Percentiles rank a stretch among this genome's conserved stretches.
Conservation (phyloP, 2,329 filamentous ascomycete genomes). For the Sporothrix brasiliensis region DNA sequence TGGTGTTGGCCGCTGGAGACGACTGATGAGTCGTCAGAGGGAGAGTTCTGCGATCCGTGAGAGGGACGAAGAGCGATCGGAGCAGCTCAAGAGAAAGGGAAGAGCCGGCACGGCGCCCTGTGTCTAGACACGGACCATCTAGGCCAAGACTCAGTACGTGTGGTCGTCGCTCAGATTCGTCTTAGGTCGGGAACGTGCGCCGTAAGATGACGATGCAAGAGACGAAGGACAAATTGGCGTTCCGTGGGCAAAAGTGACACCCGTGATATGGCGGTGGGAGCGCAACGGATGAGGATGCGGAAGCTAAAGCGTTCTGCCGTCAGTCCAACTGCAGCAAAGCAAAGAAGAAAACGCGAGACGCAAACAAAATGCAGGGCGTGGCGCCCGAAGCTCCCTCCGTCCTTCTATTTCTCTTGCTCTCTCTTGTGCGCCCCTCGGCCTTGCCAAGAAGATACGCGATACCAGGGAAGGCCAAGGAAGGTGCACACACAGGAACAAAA, state of each 20-base stretch:
- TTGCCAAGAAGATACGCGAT: conserved; percentile 1
- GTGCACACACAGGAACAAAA: conserved; percentile 19
- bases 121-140: conserved; percentile 25
- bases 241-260: neutral
- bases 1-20: neutral
- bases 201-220: neutral
- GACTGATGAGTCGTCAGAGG: neutral
- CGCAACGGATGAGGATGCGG: conserved; percentile 5
- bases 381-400: neutral
- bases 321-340: conserved; percentile 11
- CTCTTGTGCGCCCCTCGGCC: conserved; percentile 1
- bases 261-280: conserved; percentile 8
- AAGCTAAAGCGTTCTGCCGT: conserved; percentile 3
- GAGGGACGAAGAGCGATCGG: neutral
- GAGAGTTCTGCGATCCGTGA: neutral
- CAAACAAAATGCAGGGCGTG: conserved; percentile 2
- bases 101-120: conserved; percentile 21
- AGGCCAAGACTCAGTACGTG: neutral
- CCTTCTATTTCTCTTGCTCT: neutral
- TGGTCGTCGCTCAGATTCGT: neutral
- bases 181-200: neutral
- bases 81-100: neutral
- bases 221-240: neutral
- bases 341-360: neutral
- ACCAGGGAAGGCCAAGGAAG: conserved; percentile 7